A percentile compares a stretch with the other conserved stretches of the same genome.
phyloP scores from a whole-genome alignment of 163 green algal species.

The Chlamydomonas reinhardtii region DNA sequence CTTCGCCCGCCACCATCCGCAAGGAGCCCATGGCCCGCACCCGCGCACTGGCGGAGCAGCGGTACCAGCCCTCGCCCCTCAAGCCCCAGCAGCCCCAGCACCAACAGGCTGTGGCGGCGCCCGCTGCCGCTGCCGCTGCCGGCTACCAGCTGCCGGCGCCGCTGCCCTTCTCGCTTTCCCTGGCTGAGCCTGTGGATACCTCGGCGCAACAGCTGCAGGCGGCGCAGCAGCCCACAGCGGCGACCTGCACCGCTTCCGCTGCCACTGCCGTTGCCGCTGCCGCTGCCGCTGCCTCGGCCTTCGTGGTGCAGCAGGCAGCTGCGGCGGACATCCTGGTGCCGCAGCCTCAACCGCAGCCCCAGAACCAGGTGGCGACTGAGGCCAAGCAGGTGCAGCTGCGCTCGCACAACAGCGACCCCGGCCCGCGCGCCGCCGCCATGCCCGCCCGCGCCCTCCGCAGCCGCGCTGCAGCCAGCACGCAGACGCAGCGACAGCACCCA shows the following conservation, averaged over 20 bases:
- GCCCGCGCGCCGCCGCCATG: too few relatives aligned
- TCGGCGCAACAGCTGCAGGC: not conserved
- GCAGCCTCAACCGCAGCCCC: not conserved
- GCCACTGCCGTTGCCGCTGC: not conserved
- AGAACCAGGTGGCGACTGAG: too few relatives aligned
- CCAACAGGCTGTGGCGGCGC: not conserved
- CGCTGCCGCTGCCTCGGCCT: too few relatives aligned
- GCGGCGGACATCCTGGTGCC: too few relatives aligned
- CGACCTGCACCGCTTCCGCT: too few relatives aligned
- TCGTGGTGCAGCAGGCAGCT: not conserved
- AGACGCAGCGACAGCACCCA: not conserved
- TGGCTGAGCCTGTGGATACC: not conserved
- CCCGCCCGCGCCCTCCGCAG: not conserved
- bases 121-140: too few relatives aligned
- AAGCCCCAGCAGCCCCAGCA: not conserved
- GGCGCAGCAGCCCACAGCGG: not conserved
- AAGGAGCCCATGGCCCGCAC: not conserved
- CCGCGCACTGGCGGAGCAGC: not conserved
- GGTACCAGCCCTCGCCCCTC: not conserved
- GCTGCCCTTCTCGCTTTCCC: not conserved
- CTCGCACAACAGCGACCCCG: too few relatives aligned
- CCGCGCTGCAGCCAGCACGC: too few relatives aligned
- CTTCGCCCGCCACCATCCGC: constrained; percentile 20
- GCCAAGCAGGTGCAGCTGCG: too few relatives aligned
- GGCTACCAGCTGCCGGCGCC: not conserved